Percentiles rank a stretch among this genome's conserved stretches.
These are phyloP conservation scores for Penicillium angulare DNA, from an alignment of 495 filamentous ascomycete genomes.

Conservation along the genomic window DNA sequence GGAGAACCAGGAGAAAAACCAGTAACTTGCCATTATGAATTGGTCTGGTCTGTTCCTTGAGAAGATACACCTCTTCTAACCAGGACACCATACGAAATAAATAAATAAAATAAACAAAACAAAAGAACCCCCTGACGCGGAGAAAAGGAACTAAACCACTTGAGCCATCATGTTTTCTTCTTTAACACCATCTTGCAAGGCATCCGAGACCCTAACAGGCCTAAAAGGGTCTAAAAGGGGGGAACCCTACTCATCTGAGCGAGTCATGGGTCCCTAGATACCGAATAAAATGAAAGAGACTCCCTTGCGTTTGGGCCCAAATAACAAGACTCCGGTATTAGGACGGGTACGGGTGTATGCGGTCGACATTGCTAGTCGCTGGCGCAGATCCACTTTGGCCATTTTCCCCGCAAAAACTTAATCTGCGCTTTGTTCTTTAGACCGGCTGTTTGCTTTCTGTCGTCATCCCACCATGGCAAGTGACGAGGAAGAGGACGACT, in stretches of 20 bases:
- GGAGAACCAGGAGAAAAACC: constrained; percentile 16
- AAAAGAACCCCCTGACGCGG: too few relatives aligned
- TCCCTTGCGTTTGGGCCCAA: neutral
- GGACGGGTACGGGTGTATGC: too few relatives aligned
- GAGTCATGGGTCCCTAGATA: too few relatives aligned
- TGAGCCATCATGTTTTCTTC: too few relatives aligned
- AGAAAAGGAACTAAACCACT: neutral
- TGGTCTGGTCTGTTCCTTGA: neutral
- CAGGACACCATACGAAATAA: neutral
- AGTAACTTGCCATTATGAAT: constrained; percentile 12
- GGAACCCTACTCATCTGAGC: too few relatives aligned
- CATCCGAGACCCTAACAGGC: too few relatives aligned
- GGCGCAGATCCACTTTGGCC: neutral
- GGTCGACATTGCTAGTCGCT: neutral
- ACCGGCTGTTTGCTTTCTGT: neutral
- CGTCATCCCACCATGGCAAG: constrained; percentile 15
- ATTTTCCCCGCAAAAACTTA: constrained; percentile 24
- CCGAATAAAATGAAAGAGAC: neutral
- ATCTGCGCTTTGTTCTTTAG: neutral
- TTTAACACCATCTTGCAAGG: too few relatives aligned
- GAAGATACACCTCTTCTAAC: too few relatives aligned
- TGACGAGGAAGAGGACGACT: constrained; percentile 56
- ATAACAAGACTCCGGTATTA: too few relatives aligned
- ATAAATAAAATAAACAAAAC: neutral
- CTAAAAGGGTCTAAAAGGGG: neutral